A percentile compares a stretch with the other conserved stretches of the same genome.
These are phyloP conservation scores for Candida germanica DNA, from an alignment of 805 yeast genomes.

Conservation along the genomic window DNA sequence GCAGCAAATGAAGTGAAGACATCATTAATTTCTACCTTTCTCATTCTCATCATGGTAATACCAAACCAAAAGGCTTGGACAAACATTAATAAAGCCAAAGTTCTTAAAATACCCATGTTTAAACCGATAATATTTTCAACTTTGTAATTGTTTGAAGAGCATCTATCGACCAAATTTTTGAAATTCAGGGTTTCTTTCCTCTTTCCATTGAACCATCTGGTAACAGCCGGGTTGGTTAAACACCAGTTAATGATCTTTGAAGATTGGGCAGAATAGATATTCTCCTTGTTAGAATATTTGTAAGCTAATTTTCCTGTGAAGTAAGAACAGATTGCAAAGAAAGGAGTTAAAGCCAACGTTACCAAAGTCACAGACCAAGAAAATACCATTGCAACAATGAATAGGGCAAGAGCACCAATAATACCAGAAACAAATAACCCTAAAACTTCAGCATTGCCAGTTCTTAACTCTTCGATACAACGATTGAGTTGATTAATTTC, in stretches of 20 bases:
- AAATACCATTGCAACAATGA: slow-evolving; percentile 65
- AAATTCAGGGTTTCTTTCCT: slow-evolving; percentile 48
- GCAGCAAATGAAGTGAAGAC: slow-evolving; percentile 83
- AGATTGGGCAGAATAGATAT: slow-evolving; percentile 50
- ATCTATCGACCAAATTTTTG: slow-evolving; percentile 27
- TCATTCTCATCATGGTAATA: slow-evolving; percentile 53
- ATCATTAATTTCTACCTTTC: slow-evolving; percentile 52
- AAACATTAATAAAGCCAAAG: slow-evolving; percentile 67
- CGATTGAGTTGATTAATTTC: slow-evolving; percentile 62
- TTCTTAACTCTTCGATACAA: slow-evolving; percentile 69
- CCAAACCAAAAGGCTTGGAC: slow-evolving; percentile 96
- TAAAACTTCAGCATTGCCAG: slow-evolving; percentile 64
- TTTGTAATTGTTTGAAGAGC: slow-evolving; percentile 39
- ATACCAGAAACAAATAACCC: slow-evolving; percentile 54
- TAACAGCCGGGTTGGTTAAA: slow-evolving; percentile 54
- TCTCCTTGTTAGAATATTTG: slow-evolving; percentile 52
- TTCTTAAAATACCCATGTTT: slow-evolving; percentile 56
- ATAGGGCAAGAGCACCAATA: slow-evolving; percentile 51
- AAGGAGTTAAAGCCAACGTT: slow-evolving; percentile 70
- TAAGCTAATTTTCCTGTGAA: slow-evolving; percentile 52
- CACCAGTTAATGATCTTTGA: slow-evolving; percentile 71
- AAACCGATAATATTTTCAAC: slow-evolving; percentile 47
- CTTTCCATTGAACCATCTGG: slow-evolving; percentile 61
- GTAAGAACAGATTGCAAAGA: slow-evolving; percentile 50
- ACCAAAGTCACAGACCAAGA: slow-evolving; percentile 87